Percentiles rank a stretch among this genome's conserved stretches.
Conservation (phyloP, 495 filamentous ascomycete species). For the Xylaria telfairii region DNA sequence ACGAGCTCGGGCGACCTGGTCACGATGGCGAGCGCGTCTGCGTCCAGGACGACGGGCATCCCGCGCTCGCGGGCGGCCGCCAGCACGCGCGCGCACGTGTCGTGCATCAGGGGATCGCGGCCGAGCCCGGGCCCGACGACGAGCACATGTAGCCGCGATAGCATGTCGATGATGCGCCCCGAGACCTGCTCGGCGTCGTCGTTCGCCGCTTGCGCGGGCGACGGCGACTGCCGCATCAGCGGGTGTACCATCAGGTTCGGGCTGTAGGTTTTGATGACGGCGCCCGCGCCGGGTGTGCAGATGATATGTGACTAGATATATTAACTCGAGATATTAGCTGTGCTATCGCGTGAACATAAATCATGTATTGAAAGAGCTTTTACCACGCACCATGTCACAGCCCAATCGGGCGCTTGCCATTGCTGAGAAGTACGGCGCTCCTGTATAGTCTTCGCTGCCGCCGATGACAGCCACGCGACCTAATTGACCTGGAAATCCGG, state of each 20-base stretch:
- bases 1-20: constrained; percentile 78
- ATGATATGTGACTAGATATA: constrained; percentile 84
- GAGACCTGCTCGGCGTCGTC: constrained; percentile 64
- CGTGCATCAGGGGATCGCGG: constrained; percentile 86
- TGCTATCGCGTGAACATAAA: too few species aligned
- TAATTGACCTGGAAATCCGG: constrained; percentile 71
- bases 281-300: constrained; percentile 85
- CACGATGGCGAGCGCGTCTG: constrained; percentile 83
- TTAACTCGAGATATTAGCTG: constrained; percentile 19
- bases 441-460: constrained; percentile 94
- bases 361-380: neutral
- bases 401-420: constrained; percentile 92
- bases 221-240: constrained; percentile 77
- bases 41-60: constrained; percentile 89
- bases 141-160: constrained; percentile 85
- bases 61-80: constrained; percentile 73
- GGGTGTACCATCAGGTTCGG: constrained; percentile 99
- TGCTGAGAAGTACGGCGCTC: constrained; percentile 96
- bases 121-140: constrained; percentile 94
- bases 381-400: constrained; percentile 74
- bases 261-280: constrained; percentile 96
- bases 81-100: constrained; percentile 81
- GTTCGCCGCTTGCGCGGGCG: constrained; percentile 47
- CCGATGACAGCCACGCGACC: constrained; percentile 94
- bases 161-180: constrained; percentile 75